A percentile compares a stretch with the other conserved stretches of the same genome.
These are phyloP conservation scores for Potentilla sterilis DNA, from an alignment of 306 rosid species.

Conservation along the genomic window DNA sequence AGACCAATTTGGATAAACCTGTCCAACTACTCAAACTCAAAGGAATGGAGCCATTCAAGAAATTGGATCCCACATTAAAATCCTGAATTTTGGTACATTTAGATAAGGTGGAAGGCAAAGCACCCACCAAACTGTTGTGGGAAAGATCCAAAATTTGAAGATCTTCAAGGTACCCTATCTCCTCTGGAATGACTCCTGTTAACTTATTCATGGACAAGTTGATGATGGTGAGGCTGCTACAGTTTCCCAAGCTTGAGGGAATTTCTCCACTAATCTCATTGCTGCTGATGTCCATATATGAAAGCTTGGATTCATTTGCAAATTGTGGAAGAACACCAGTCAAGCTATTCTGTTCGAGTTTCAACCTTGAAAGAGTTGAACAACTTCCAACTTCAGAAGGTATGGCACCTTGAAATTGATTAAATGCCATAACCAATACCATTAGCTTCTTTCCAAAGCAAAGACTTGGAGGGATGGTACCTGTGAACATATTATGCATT, in stretches of 20 bases:
- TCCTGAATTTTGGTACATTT: conserved; percentile 44
- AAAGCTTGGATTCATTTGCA: conserved; percentile 31
- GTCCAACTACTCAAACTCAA: conserved; percentile 57
- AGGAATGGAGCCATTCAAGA: conserved; percentile 66
- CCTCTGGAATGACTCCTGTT: conserved; percentile 52
- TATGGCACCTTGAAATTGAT: conserved; percentile 63
- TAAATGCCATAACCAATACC: conserved; percentile 47
- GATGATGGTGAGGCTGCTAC: conserved; percentile 47
- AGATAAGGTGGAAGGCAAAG: conserved; percentile 62
- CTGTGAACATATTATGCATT: conserved; percentile 54
- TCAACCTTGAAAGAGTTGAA: conserved; percentile 58
- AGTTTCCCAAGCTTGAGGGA: conserved; percentile 66
- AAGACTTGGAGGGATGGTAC: conserved; percentile 69
- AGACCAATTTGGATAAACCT: conserved; percentile 37
- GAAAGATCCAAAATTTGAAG: conserved; percentile 52
- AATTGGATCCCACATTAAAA: conserved; percentile 70
- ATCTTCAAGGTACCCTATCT: conserved; percentile 56
- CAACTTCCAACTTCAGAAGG: conserved; percentile 69
- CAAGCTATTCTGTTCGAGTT: conserved; percentile 46
- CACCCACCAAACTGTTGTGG: conserved; percentile 62
- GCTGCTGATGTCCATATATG: conserved; percentile 44
- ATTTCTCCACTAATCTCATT: conserved; percentile 54
- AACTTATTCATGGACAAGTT: conserved; percentile 51
- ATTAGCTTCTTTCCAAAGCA: conserved; percentile 58
- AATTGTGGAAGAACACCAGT: conserved; percentile 67